Conservation (phyloP, 306 rosid species). For the Ziziphus jujuba region DNA sequence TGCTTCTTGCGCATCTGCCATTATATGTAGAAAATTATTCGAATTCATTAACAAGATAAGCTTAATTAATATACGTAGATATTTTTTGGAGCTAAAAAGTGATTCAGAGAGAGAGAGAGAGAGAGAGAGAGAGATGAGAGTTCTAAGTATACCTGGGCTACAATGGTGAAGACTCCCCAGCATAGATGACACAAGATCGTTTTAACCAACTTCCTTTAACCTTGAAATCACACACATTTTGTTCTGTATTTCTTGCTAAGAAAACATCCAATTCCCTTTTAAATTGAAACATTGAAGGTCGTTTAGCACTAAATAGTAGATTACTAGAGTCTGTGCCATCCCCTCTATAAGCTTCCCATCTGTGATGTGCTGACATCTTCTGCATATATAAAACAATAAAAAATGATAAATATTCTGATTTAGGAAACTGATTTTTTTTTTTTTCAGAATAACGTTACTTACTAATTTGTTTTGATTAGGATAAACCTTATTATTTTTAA, state of each 20-base stretch:
- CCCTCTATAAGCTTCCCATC: constrained; percentile 57
- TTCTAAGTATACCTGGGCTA: constrained; percentile 51
- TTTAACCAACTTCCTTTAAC: constrained; percentile 53
- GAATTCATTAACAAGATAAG: too few species aligned
- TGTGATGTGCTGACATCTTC: constrained; percentile 32
- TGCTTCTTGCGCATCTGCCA: constrained; percentile 54
- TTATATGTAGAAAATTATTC: too few species aligned
- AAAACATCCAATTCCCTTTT: constrained; percentile 47
- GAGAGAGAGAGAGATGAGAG: too few species aligned
- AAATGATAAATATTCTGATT: too few species aligned
- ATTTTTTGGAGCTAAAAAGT: too few species aligned
- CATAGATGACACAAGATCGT: constrained; percentile 51
- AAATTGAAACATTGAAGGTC: constrained; percentile 33
- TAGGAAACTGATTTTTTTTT: too few species aligned
- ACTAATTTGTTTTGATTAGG: too few species aligned
- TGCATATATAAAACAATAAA: too few species aligned
- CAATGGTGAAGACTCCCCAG: constrained; percentile 46
- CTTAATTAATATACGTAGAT: too few species aligned
- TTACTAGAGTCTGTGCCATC: constrained; percentile 36
- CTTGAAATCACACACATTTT: constrained; percentile 49
- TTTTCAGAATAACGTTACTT: too few species aligned
- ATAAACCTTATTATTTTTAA: too few species aligned
- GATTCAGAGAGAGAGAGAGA: too few species aligned
- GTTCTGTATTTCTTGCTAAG: constrained; percentile 36
- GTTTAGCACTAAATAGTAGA: constrained; percentile 38